These are phyloP conservation scores for Saccharomycopsis amapae DNA, from an alignment of 805 yeast species.

Conservation along the genomic window DNA sequence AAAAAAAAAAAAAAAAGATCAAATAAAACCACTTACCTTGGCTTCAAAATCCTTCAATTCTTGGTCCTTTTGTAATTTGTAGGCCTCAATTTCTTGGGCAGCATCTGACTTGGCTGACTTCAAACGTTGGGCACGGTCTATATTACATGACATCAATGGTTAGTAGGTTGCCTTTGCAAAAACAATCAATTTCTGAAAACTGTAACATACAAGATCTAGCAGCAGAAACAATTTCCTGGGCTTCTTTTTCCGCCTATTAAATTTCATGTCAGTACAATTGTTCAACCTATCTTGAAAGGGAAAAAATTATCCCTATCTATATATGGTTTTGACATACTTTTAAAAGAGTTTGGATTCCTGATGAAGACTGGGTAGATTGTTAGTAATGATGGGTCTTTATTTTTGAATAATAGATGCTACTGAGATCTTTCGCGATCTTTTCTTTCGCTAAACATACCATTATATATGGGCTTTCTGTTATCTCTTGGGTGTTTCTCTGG, in stretches of 20 bases:
- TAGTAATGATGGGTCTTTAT: no score
- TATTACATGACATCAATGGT: conserved; percentile 1
- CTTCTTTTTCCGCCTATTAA: conserved; percentile 82
- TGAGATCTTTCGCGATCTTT: no score
- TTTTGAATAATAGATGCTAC: no score
- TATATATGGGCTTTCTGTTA: no score
- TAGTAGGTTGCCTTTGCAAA: not conserved
- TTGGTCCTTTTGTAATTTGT: conserved; percentile 74
- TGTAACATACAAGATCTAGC: conserved; percentile 72
- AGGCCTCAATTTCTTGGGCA: conserved; percentile 75
- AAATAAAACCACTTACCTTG: conserved; percentile 34
- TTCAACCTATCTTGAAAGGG: no score
- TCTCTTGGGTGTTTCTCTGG: no score
- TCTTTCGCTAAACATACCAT: conserved; percentile 10
- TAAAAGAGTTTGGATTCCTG: conserved; percentile 65
- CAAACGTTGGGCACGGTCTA: conserved; percentile 74
- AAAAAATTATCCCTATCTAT: no score
- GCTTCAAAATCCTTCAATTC: conserved; percentile 71
- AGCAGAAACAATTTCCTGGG: conserved; percentile 90
- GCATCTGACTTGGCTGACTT: conserved; percentile 96
- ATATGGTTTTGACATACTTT: conserved; percentile 37
- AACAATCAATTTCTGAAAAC: not conserved
- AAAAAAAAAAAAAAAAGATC: not conserved
- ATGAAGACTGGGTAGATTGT: conserved; percentile 25
- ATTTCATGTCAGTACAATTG: no score